Percentiles rank a stretch among this genome's conserved stretches.
phyloP scores from a whole-genome alignment of 2,329 filamentous ascomycete species.

The Fusarium clavum region DNA sequence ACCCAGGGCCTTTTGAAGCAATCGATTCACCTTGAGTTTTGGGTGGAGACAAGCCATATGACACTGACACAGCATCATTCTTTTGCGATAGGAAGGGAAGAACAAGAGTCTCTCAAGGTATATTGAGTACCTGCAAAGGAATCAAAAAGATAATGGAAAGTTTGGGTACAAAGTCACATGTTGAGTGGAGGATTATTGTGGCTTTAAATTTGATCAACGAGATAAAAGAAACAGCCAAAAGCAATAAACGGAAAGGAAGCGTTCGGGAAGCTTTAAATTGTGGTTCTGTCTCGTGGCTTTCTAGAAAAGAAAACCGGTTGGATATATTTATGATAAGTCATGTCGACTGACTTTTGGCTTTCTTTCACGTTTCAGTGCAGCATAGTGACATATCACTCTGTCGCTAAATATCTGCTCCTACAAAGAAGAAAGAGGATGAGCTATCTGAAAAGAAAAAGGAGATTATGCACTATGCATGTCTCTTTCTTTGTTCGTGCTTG shows the following conservation, averaged over 20 bases:
- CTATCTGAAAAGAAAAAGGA: too few relatives aligned
- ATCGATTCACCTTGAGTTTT: not conserved
- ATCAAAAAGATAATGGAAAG: fast-evolving
- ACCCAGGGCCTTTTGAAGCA: not conserved
- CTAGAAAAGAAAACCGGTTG: not conserved
- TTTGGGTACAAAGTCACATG: not conserved
- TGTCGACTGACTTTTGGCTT: not conserved
- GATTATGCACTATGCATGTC: too few relatives aligned
- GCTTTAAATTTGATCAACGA: too few relatives aligned
- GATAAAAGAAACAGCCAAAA: not conserved
- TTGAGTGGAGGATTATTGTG: not conserved
- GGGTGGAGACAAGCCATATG: not conserved
- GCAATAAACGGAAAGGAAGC: not conserved
- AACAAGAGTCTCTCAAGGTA: fast-evolving
- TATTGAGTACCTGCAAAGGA: too few relatives aligned
- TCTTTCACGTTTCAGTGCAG: not conserved
- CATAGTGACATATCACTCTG: not conserved
- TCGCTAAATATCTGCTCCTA: not conserved
- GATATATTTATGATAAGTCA: not conserved
- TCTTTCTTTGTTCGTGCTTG: too few relatives aligned
- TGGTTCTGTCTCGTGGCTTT: too few relatives aligned
- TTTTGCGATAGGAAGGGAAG: not conserved
- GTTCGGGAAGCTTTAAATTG: too few relatives aligned
- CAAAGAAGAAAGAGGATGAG: not conserved
- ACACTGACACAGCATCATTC: not conserved